Base-by-base conservation (phyloP, 495 filamentous ascomycete species). In the Aspergillus sclerotioniger region DNA sequence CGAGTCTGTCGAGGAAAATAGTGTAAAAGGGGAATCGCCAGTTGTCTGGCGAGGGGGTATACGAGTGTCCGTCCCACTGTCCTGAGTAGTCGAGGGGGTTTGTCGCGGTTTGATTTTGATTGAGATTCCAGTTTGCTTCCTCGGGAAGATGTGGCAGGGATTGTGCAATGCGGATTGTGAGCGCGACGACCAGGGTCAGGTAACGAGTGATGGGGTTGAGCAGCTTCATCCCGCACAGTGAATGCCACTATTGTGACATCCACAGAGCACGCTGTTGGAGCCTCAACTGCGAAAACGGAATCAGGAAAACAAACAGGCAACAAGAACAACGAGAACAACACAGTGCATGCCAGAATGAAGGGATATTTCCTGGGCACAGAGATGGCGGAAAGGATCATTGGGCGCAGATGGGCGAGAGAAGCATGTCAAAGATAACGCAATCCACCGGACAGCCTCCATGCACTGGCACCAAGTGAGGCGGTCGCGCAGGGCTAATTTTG, bases 21-120 rank as follows among this genome's bases (percentile, higher is more conserved):
- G 84, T 86, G 65, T 90, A 90, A 56, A 87, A 79, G 0, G 87
- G 87, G 54, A 90, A 78, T n/a, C 87, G 77, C 87, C 87, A 90
- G 58, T 86, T 87, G 0, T 67, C 58, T 0, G 87, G 87, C 0
- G 87, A 88, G 0, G 78, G 77, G n/a, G 63, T 61, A 61, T 82
- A 87, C 85, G 66, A 75, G 59, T 59, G 57, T 10, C 21, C 81
- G 80, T 69, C 71, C 56, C 56, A 58, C 44, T 37, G 35, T 8
- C 56, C 56, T 9, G 48, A 80, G 68, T 90, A 90, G 45, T 90
- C 78, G 6, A 83, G 67, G 2, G 87, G 84, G 54, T 75, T 62
- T 10, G 59, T 73, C 6, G 87, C 85, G 10, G 73, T 67, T 56
- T 77, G 57, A 65, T 88, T 87, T 29, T 77, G 69, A 61, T 89